Evolutionary conservation across 140 eudicot genomes (phyloP).

Genomic region (Bidens hawaiensis): DNA sequence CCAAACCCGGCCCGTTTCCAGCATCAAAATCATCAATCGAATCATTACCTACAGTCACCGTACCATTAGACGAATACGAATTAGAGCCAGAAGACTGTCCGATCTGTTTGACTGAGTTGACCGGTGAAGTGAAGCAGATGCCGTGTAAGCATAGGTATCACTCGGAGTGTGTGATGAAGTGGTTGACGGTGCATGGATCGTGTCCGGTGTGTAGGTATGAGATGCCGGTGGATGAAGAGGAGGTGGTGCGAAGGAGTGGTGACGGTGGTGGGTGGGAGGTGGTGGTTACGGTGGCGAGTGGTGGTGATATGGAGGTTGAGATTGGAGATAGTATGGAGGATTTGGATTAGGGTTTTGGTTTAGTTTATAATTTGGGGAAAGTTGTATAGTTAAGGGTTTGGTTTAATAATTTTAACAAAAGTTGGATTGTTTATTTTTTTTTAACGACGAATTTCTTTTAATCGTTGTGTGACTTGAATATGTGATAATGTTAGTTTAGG

Average conservation of each 20-base stretch:
- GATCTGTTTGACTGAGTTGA: conserved; percentile 44
- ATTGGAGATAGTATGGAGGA: conserved; percentile 4
- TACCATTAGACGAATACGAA: conserved; percentile 16
- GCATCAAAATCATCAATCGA: conserved; percentile 52
- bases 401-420: too few relatives aligned
- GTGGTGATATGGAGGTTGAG: neutral
- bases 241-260: conserved; percentile 10
- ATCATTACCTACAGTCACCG: conserved; percentile 27
- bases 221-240: conserved; percentile 45
- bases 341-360: conserved; percentile 17
- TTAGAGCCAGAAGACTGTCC: conserved; percentile 53
- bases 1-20: conserved; percentile 24
- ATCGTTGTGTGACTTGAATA: too few relatives aligned
- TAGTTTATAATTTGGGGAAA: neutral
- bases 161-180: conserved; percentile 43
- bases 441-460: too few relatives aligned
- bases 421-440: too few relatives aligned
- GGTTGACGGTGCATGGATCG: conserved; percentile 51
- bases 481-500: too few relatives aligned
- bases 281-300: neutral
- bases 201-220: conserved; percentile 59
- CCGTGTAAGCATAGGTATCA: conserved; percentile 60
- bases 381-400: neutral
- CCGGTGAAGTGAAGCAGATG: conserved; percentile 38
- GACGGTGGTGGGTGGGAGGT: conserved; percentile 8